A percentile compares a stretch with the other conserved stretches of the same genome.
Conservation (phyloP, 139 green algal genomes). For the Chlorella sp. region DNA sequence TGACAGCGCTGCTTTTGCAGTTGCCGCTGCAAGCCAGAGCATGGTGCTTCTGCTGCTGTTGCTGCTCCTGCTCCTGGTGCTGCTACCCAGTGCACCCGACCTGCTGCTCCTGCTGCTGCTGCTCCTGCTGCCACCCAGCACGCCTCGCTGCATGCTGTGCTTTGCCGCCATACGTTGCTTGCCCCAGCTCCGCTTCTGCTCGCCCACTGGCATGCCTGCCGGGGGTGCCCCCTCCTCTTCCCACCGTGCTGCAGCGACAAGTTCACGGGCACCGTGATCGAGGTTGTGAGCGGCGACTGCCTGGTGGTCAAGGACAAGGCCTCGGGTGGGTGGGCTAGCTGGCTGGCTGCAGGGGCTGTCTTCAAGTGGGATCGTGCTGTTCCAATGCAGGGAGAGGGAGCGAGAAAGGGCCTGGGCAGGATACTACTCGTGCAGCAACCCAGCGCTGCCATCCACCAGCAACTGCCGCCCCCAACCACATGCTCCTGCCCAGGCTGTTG, state of each 20-base stretch:
- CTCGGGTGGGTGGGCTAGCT: slow-evolving; percentile 20
- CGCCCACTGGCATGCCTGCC: too few species aligned
- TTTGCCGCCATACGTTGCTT: background rate
- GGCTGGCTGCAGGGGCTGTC: background rate
- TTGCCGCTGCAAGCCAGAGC: background rate
- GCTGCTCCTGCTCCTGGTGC: too few species aligned
- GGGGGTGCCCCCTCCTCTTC: background rate
- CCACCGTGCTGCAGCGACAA: slow-evolving; percentile 47
- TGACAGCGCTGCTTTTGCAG: background rate
- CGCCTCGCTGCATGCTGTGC: background rate
- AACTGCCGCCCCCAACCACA: too few species aligned
- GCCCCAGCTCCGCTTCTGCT: background rate
- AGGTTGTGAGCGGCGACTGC: slow-evolving; percentile 94
- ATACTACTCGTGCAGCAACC: too few species aligned
- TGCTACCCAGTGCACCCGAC: background rate
- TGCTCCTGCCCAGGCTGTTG: too few species aligned
- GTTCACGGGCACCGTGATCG: slow-evolving; percentile 83
- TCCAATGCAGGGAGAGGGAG: background rate
- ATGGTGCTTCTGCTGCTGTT: too few species aligned
- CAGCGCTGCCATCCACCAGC: too few species aligned
- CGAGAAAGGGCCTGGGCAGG: too few species aligned
- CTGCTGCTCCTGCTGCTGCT: too few species aligned
- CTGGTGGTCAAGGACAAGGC: slow-evolving; percentile 83
- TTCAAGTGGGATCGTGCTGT: slow-evolving; percentile 14
- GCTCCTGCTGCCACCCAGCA: background rate